Conservation (phyloP, 2,329 filamentous ascomycete genomes). For the Talaromyces verruculosus region DNA sequence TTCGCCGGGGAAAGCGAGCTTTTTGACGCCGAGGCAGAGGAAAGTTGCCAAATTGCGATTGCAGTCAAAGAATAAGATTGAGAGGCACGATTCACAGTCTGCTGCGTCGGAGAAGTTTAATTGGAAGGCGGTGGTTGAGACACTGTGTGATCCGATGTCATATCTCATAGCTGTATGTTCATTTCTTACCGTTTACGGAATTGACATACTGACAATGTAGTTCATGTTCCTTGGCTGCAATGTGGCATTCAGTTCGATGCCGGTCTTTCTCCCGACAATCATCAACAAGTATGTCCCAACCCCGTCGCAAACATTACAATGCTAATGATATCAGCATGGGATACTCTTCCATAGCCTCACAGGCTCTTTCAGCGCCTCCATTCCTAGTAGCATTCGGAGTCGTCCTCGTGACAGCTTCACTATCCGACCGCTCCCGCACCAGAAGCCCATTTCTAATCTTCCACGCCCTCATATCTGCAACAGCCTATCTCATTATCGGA, state of each 20-base stretch:
- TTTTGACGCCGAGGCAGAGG: constrained; percentile 63
- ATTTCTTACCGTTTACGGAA: not conserved
- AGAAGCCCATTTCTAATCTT: constrained; percentile 67
- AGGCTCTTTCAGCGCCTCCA: constrained; percentile 78
- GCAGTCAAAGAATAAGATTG: constrained; percentile 48
- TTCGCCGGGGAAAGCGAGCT: constrained; percentile 64
- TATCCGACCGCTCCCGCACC: constrained; percentile 66
- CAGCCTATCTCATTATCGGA: constrained; percentile 61
- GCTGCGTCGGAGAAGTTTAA: constrained; percentile 46
- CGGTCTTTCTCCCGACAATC: constrained; percentile 83
- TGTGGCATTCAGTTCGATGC: constrained; percentile 82
- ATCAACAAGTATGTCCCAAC: constrained; percentile 55
- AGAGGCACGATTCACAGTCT: constrained; percentile 32
- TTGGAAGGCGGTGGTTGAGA: constrained; percentile 57
- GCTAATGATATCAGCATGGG: constrained; percentile 58
- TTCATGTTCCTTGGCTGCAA: constrained; percentile 86
- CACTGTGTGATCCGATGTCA: constrained; percentile 64
- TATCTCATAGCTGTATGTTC: constrained; percentile 66
- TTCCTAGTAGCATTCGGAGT: constrained; percentile 72
- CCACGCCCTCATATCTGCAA: constrained; percentile 69
- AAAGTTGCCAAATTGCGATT: constrained; percentile 71
- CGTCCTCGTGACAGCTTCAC: constrained; percentile 69
- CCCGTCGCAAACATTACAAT: not conserved
- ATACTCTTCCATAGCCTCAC: constrained; percentile 64
- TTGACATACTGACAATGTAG: constrained; percentile 25